Percentiles rank a stretch among this genome's conserved stretches.
These are phyloP conservation scores for Picea glauca DNA, from an alignment of 75 land plant species.

Conservation along the genomic window DNA sequence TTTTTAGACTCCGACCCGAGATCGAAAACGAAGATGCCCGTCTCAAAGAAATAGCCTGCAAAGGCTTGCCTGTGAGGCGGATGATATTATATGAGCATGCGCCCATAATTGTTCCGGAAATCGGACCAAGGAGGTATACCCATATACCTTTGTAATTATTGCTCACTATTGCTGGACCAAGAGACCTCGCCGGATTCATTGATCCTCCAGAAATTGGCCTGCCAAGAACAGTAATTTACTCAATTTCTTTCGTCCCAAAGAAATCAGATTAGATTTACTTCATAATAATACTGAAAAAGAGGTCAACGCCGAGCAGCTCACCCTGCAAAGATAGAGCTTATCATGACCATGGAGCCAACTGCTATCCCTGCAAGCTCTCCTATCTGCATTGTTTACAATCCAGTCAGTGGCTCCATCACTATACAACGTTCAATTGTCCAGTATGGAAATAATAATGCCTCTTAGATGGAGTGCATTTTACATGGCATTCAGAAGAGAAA, in stretches of 20 bases:
- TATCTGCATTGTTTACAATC: slow-evolving; percentile 15
- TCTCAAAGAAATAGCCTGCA: slow-evolving; percentile 36
- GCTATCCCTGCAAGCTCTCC: slow-evolving; percentile 61
- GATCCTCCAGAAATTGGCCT: slow-evolving; percentile 84
- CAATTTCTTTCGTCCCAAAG: background rate
- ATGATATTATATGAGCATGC: slow-evolving; percentile 75
- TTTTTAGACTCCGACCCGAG: background rate
- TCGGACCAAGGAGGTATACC: slow-evolving; percentile 68
- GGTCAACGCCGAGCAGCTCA: slow-evolving; percentile 11
- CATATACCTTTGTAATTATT: slow-evolving; percentile 47
- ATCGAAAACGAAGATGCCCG: background rate
- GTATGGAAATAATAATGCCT: too few relatives aligned
- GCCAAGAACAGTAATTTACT: background rate
- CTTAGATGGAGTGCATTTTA: too few relatives aligned
- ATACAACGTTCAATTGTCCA: too few relatives aligned
- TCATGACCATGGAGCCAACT: slow-evolving; percentile 55
- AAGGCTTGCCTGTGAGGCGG: slow-evolving; percentile 57
- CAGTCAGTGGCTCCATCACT: too few relatives aligned
- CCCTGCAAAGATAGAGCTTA: slow-evolving; percentile 70
- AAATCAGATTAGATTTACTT: background rate
- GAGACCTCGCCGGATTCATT: slow-evolving; percentile 77
- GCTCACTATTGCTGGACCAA: slow-evolving; percentile 71
- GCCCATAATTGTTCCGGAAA: slow-evolving; percentile 50
- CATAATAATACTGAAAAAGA: background rate
- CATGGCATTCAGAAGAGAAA: too few relatives aligned